Base-by-base conservation (phyloP, 2,329 filamentous ascomycete genomes). In the Pleoardoris graminearum region DNA sequence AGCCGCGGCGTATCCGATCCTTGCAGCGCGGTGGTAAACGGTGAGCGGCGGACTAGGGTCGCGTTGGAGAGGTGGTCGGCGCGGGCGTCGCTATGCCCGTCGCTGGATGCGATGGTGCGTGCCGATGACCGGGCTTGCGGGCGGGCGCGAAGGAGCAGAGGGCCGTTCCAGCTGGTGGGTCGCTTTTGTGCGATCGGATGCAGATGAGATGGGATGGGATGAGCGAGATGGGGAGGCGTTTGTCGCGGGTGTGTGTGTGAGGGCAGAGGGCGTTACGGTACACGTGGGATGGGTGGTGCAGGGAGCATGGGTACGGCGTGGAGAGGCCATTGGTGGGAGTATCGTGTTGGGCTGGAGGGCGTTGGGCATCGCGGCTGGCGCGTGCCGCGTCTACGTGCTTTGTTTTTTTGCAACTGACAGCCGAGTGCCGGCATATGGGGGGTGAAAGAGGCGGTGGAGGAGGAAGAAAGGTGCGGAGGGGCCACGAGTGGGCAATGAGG, bases 351-450 rank as follows among this genome's bases (percentile, higher is more conserved):
- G 1, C 21, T 11, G 43, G 21, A 19, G 23, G n/a, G 23, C 14
- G 32, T 25, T 12, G 21, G 22, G 22, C 3, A n/a, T n/a, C n/a
- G n/a, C 14, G 44, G 37, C 21, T 47, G 33, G 7, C 44, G 44
- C 44, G 23, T 47, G 44, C 33, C 44, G 44, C 44, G 44, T 47
- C 3, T 38, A 47, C 16, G 29, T 47, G 19, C 19, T 46, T 46
- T 35, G 14, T 38, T 25, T 16, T 46, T 38, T 37, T 11, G 10
- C n/a, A 7, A 12, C 23, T 38, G 44, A 47, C 33, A 14, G 42
- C 3, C 29, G 44, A 19, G 22, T 37, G n/a, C 23, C 44, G 23
- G 44, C 44, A 47, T 32, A 14, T 23, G 25, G 29, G 12, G 8
- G 21, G 3, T 14, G 22, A 8, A 41, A 12, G n/a, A 17, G 35